Evolutionary conservation across 495 filamentous ascomycete species (phyloP).

Genomic region (Tetracladium setigerum): DNA sequence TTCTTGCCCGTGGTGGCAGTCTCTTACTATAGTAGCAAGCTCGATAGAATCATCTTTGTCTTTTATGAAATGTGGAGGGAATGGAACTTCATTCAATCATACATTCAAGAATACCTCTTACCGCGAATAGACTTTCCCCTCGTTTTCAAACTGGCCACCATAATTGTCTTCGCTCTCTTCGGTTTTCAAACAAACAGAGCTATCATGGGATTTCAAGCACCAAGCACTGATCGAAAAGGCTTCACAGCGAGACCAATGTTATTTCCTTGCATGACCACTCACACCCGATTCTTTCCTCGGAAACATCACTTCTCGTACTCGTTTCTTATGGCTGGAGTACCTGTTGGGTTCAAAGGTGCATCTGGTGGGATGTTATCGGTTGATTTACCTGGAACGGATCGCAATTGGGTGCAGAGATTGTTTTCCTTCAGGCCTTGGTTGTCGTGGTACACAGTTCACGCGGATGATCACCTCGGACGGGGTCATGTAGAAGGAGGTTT

Average conservation of each 20-base stretch:
- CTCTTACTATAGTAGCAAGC: no score
- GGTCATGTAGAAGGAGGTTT: conserved; percentile 38
- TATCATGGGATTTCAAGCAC: background rate
- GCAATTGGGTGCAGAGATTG: conserved; percentile 20
- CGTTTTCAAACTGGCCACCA: no score
- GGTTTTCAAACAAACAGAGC: background rate
- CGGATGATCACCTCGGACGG: conserved; percentile 51
- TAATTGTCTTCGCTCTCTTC: background rate
- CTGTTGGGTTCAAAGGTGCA: conserved; percentile 50
- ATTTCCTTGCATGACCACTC: conserved; percentile 54
- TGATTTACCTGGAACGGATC: conserved; percentile 22
- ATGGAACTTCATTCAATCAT: no score
- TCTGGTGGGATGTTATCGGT: conserved; percentile 47
- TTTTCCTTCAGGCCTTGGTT: conserved; percentile 17
- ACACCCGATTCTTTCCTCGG: conserved; percentile 52
- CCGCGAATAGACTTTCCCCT: no score
- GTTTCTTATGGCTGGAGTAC: conserved; percentile 58
- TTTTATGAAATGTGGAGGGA: no score
- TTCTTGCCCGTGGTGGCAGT: no score
- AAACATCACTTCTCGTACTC: conserved; percentile 60
- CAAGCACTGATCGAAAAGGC: background rate
- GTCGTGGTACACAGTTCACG: conserved; percentile 51
- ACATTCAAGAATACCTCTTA: no score
- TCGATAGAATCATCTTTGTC: no score
- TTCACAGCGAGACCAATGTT: conserved; percentile 30